These are phyloP conservation scores for Ogataea wickerhamii DNA, from an alignment of 805 yeast species.

Conservation along the genomic window DNA sequence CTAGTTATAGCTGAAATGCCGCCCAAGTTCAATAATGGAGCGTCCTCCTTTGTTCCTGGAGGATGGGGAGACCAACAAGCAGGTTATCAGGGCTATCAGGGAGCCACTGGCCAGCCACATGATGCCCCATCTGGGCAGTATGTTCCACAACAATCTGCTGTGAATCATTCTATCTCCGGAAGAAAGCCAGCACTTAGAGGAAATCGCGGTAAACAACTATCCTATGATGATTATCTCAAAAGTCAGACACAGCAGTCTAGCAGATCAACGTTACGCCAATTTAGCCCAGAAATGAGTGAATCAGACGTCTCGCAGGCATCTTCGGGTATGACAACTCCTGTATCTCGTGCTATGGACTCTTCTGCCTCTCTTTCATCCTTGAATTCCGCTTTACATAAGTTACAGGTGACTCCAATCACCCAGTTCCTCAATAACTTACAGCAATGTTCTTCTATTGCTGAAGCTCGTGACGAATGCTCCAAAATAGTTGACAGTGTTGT, in stretches of 20 bases:
- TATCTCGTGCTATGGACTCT: conserved; percentile 32
- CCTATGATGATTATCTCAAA: conserved; percentile 52
- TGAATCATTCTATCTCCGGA: conserved; percentile 5
- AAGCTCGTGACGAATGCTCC: conserved; percentile 52
- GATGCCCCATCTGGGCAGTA: conserved; percentile 9
- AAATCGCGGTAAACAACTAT: conserved; percentile 22
- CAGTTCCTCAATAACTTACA: conserved; percentile 52
- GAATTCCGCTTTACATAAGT: conserved; percentile 63
- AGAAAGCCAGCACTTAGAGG: conserved; percentile 12
- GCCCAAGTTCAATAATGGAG: conserved; percentile 39
- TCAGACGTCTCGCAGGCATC: conserved; percentile 29
- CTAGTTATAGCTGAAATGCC: conserved; percentile 32
- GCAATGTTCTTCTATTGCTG: conserved; percentile 48
- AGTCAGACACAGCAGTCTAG: conserved; percentile 34
- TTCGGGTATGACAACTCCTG: conserved; percentile 29
- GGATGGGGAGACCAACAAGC: conserved; percentile 19
- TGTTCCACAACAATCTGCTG: conserved; percentile 4
- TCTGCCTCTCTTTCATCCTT: conserved; percentile 68
- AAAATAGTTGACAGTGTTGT: conserved; percentile 48
- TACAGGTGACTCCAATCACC: conserved; percentile 64
- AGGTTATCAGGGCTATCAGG: conserved; percentile 31
- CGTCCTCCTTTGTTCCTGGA: conserved; percentile 32
- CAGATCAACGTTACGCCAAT: conserved; percentile 11
- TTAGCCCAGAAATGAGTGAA: conserved; percentile 17
- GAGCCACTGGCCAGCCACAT: conserved; percentile 19